phyloP scores from a whole-genome alignment of 176 grass and related monocot genomes.

The Aechmea fasciata region DNA sequence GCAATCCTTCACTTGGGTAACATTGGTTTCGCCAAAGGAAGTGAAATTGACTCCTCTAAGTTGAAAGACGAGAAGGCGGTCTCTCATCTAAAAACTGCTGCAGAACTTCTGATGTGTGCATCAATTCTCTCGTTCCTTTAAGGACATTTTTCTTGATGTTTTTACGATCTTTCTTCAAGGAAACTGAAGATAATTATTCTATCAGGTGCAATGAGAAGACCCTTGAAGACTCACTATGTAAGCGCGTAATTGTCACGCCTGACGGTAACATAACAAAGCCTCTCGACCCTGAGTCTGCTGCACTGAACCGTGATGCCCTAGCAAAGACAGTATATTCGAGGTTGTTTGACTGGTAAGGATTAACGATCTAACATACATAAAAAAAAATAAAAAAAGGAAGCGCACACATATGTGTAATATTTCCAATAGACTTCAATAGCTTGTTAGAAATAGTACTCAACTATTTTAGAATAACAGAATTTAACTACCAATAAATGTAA shows the following conservation, averaged over 20 bases:
- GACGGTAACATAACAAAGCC: slow-evolving; percentile 94
- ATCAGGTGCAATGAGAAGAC: slow-evolving; percentile 69
- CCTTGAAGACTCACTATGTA: slow-evolving; percentile 75
- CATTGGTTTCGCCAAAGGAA: slow-evolving; percentile 75
- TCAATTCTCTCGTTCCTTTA: slow-evolving; percentile 1
- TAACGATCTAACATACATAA: neutral
- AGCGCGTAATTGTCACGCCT: slow-evolving; percentile 87
- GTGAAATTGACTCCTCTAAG: slow-evolving; percentile 71
- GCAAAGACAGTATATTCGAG: slow-evolving; percentile 92
- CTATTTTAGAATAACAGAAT: neutral
- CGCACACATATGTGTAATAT: neutral
- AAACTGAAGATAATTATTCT: slow-evolving; percentile 17
- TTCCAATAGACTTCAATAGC: neutral
- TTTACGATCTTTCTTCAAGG: neutral
- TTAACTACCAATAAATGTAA: neutral
- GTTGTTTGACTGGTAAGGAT: slow-evolving; percentile 80
- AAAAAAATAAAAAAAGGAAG: neutral
- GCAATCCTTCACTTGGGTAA: slow-evolving; percentile 92
- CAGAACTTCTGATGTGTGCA: slow-evolving; percentile 71
- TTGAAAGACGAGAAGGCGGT: slow-evolving; percentile 68
- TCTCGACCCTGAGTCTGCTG: slow-evolving; percentile 85
- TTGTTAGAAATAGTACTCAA: neutral
- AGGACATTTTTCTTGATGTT: neutral
- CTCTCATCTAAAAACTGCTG: slow-evolving; percentile 68
- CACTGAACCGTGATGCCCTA: slow-evolving; percentile 69